Percentiles rank a stretch among this genome's conserved stretches.
Evolutionary conservation across 2,329 filamentous ascomycete genomes (phyloP).

Genomic region (Knufia fluminis): DNA sequence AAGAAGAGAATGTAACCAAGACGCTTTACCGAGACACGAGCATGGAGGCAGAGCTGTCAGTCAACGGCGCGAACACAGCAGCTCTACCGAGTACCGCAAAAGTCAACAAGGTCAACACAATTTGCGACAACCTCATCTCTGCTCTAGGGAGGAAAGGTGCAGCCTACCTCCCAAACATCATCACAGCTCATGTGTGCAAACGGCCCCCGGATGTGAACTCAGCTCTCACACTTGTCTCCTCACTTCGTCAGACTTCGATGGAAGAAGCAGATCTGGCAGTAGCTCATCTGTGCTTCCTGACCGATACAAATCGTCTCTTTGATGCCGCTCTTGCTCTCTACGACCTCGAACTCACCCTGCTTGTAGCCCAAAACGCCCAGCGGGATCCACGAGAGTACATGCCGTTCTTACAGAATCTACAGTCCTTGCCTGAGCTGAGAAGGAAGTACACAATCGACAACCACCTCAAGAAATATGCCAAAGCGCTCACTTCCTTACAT

Average conservation of each 20-base stretch:
- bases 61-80: constrained; percentile 22
- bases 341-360: constrained; percentile 75
- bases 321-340: constrained; percentile 86
- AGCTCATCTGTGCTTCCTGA: constrained; percentile 94
- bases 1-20: constrained; percentile 83
- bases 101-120: constrained; percentile 64
- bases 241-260: constrained; percentile 46
- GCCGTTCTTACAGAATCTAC: constrained; percentile 82
- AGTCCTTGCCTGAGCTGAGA: constrained; percentile 60
- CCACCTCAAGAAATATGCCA: constrained; percentile 64
- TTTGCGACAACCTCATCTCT: constrained; percentile 76
- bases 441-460: constrained; percentile 82
- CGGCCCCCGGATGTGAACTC: constrained; percentile 80
- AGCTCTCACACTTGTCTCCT: constrained; percentile 68
- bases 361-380: constrained; percentile 92
- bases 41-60: constrained; percentile 24
- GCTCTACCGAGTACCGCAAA: constrained; percentile 10
- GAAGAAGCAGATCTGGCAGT: constrained; percentile 77
- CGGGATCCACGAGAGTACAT: constrained; percentile 92
- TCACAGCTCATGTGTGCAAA: constrained; percentile 93
- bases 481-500: constrained; percentile 70
- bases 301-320: constrained; percentile 85
- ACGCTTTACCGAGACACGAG: constrained; percentile 84
- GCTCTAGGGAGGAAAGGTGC: constrained; percentile 47
- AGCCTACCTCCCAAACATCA: constrained; percentile 72